phyloP scores from a whole-genome alignment of 371 early-diverging fungal genomes.

The Apophysomyces elegans region DNA sequence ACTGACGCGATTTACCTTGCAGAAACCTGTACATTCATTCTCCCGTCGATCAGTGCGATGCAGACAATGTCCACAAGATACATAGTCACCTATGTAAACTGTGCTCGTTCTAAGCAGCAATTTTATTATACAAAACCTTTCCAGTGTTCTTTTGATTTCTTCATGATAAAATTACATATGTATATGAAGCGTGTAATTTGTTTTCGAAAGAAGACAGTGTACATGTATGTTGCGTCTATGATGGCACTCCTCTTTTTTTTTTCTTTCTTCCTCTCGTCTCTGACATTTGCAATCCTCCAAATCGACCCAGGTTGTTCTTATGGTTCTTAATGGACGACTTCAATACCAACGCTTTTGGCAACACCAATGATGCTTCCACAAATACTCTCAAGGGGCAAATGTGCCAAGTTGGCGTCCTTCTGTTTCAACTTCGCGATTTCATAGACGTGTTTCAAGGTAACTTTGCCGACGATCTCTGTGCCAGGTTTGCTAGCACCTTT shows the following conservation, averaged over 20 bases:
- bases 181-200: too few relatives aligned
- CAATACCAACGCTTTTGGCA: slow-evolving; percentile 86
- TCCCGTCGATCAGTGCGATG: too few relatives aligned
- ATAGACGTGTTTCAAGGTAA: slow-evolving; percentile 92
- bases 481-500: slow-evolving; percentile 87
- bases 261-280: not conserved
- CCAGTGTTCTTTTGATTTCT: not conserved
- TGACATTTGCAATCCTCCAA: too few relatives aligned
- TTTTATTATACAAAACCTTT: not conserved
- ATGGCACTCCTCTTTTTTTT: not conserved
- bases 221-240: slow-evolving; percentile 5
- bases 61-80: too few relatives aligned
- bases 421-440: slow-evolving; percentile 94
- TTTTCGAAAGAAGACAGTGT: not conserved
- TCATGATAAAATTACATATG: not conserved
- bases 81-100: too few relatives aligned
- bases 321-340: slow-evolving; percentile 67
- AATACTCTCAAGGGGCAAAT: slow-evolving; percentile 72
- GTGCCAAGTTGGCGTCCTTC: slow-evolving; percentile 79
- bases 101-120: too few relatives aligned
- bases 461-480: slow-evolving; percentile 73
- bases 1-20: too few relatives aligned
- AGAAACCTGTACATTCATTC: too few relatives aligned
- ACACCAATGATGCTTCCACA: slow-evolving; percentile 80
- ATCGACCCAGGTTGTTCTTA: not conserved